These are phyloP conservation scores for Rhododendron vialii DNA, from an alignment of 148 eudicot genomes.

Conservation along the genomic window DNA sequence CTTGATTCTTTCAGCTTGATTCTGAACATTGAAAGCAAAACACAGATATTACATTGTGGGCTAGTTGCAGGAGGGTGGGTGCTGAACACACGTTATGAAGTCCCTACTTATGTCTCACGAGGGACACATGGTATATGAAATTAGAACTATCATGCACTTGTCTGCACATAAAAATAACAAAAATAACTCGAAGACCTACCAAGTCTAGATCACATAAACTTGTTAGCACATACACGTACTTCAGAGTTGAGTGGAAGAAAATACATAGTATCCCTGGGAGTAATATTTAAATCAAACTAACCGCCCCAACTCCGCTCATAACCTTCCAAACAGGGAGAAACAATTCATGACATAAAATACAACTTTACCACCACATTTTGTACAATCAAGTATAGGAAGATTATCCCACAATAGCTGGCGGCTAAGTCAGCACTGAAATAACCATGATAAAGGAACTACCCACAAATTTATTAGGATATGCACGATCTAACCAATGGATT, in stretches of 20 bases:
- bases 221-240: not conserved
- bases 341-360: not conserved
- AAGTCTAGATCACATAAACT: not conserved
- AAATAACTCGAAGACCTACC: not conserved
- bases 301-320: not conserved
- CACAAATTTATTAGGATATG: not conserved
- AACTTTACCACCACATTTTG: not conserved
- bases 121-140: not conserved
- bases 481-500: not conserved
- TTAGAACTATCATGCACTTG: not conserved
- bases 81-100: not conserved
- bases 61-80: not conserved
- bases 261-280: not conserved
- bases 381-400: not conserved
- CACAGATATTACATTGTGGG: not conserved
- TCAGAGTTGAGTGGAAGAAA: not conserved
- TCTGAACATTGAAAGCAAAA: constrained; percentile 38
- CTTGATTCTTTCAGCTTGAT: constrained; percentile 77
- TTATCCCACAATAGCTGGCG: not conserved
- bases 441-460: not conserved
- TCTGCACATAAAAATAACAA: not conserved
- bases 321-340: not conserved
- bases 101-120: not conserved
- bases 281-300: not conserved
- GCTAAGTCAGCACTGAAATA: not conserved